Evolutionary conservation across 306 rosid species (phyloP), one percentile per base, ranked within the genome.

Genomic region (Quillaja saponaria): DNA sequence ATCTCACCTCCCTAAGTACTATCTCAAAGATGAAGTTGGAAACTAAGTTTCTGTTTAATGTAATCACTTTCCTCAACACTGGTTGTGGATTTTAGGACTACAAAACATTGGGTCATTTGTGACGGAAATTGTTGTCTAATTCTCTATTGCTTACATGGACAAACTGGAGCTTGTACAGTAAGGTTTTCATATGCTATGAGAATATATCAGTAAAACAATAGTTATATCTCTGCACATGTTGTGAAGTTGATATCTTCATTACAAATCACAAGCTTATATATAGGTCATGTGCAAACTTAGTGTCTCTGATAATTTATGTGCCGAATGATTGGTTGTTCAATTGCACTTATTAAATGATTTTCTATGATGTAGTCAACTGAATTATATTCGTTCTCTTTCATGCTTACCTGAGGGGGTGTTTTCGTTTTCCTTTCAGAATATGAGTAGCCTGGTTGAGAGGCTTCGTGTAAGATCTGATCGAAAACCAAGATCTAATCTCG

Each of bases 381-480:
- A 44, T 69, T 47, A 31, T 66, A 50, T 59, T 66, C 10, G 48
- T 78, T 57, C 38, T 19, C 19, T 41, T 47, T 73, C 38, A 39
- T 68, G 37, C 61, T 64, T n/a, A 35, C 48, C 7, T 52, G 47
- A 64, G 76, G 46, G 10, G 14, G 7, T n/a, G n/a, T 4, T 25
- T 25, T 25, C 4, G 31, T 37, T 66, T 68, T 34, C 17, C 57
- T 56, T 67, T 68, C 82, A 72, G 89, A 85, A 63, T 48, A 94
- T 94, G 99, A 94, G 96, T 85, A 94, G 97, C 76, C 72, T 94
- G 87, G 99, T 87, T 38, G 99, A 94, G 86, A 89, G 99, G 86
- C 97, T 94, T 63, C 96, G 99, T 3, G 95, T 79, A 73, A 80
- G 99, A 76, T 87, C 99, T 25, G 99, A 89, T 45, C 96, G 99